Evolutionary conservation across 257 asterid genomes (phyloP), one percentile per base, ranked within the genome.

Genomic region (Solanum raphanifolium): DNA sequence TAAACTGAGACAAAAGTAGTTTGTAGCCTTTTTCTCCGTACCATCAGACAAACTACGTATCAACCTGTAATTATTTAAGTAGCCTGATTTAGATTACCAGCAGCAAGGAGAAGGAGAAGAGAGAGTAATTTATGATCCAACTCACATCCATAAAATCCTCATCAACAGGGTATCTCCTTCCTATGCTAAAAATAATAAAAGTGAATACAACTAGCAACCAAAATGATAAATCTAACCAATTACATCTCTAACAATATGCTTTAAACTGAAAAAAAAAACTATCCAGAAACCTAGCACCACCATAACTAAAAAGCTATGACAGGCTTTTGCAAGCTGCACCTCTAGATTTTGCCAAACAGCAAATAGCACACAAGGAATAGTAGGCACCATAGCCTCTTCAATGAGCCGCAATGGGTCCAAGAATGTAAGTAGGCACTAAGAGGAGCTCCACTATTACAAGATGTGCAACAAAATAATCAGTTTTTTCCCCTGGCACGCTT

Each of bases 401-500:
- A 31, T 48, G 69, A 82, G 86, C 71, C 25, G 11, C 25, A 29
- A 82, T 13, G 38, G 71, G 69, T 82, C 71, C 86, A 48, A 20
- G 46, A 48, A 48, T 18, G 21, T 48, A 31, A 35, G n/a, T 11
- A 31, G 85, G 29, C 41, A 48, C 69, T 10, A 32, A 82, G 31
- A 29, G 69, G 21, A 48, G 69, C 86, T 48, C 86, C 86, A 82
- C 86, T 82, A 20, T 20, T 16, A 82, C 86, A 48, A 38, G 29
- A 46, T 81, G 85, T 52, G 86, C 89, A 62, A 8, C 84, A 13
- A 9, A 12, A 12, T 9, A 69, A 52, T 76, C 66, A 76, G 46
- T 74, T 60, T 25, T 86, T 90, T 89, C 91, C 92, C 78, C 94
- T 91, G 39, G 91, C 90, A 65, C 97, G 92, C 88, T 94, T 96